Conservation (phyloP, 805 yeast genomes). For the Debaryomyces castellii region DNA sequence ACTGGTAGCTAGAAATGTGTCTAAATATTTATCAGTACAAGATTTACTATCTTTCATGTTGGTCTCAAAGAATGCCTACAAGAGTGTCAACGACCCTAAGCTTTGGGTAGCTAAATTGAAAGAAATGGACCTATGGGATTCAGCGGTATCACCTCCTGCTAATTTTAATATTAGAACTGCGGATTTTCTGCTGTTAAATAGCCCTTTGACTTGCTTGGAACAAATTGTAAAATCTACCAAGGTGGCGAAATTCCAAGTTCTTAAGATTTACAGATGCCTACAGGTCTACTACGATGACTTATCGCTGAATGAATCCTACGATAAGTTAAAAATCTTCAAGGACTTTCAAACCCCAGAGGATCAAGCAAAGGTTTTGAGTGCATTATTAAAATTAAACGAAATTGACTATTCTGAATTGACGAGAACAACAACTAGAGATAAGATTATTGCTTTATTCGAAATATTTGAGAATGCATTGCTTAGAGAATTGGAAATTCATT, state of each 20-base stretch:
- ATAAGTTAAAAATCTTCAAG: slow-evolving; percentile 45
- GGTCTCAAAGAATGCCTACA: slow-evolving; percentile 37
- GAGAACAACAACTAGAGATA: slow-evolving; percentile 31
- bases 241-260: slow-evolving; percentile 39
- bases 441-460: slow-evolving; percentile 57
- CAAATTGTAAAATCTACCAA: slow-evolving; percentile 20
- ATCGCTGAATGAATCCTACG: slow-evolving; percentile 37
- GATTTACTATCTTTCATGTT: slow-evolving; percentile 40
- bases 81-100: slow-evolving; percentile 36
- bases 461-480: slow-evolving; percentile 71
- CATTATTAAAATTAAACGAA: slow-evolving; percentile 38
- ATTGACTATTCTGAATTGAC: slow-evolving; percentile 31
- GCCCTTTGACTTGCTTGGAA: slow-evolving; percentile 38
- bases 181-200: slow-evolving; percentile 9
- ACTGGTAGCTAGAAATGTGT: slow-evolving; percentile 34
- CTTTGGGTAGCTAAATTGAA: slow-evolving; percentile 39
- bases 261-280: slow-evolving; percentile 37
- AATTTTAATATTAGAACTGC: slow-evolving; percentile 1
- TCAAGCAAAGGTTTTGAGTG: slow-evolving; percentile 46
- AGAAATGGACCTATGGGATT: slow-evolving; percentile 39
- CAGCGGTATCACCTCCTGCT: slow-evolving; percentile 8
- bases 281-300: slow-evolving; percentile 48
- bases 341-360: slow-evolving; percentile 49
- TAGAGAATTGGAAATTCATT: slow-evolving; percentile 63
- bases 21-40: slow-evolving; percentile 32